phyloP scores from a whole-genome alignment of 2,329 filamentous ascomycete genomes.

The Huntiella decipiens region DNA sequence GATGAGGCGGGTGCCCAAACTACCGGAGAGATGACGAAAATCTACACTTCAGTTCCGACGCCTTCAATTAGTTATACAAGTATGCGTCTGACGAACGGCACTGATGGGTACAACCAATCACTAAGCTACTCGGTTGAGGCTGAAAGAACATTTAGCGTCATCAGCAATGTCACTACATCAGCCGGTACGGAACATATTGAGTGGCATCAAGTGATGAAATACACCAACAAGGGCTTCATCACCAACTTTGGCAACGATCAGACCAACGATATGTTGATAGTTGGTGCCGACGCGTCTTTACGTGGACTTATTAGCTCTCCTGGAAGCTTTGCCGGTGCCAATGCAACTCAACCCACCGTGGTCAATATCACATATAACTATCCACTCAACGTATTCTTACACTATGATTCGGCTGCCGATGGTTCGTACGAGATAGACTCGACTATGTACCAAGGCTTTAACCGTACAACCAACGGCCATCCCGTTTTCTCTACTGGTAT shows the following conservation, averaged over 20 bases:
- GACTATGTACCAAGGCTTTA: conserved; percentile 23
- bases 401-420: conserved; percentile 5
- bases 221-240: conserved; percentile 33
- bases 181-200: conserved; percentile 15
- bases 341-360: not conserved
- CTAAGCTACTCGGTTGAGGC: conserved; percentile 40
- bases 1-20: conserved; percentile 32
- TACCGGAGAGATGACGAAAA: conserved; percentile 21
- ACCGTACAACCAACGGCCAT: conserved; percentile 20
- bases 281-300: conserved; percentile 25
- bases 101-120: conserved; percentile 35
- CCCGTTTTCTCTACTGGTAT: conserved; percentile 38
- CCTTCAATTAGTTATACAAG: conserved; percentile 15
- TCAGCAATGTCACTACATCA: conserved; percentile 22
- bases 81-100: conserved; percentile 19
- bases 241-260: conserved; percentile 23
- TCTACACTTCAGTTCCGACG: conserved; percentile 10
- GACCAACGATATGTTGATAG: conserved; percentile 20
- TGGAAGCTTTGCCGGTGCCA: not conserved
- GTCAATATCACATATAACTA: conserved; percentile 24
- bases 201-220: conserved; percentile 40
- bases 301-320: conserved; percentile 7
- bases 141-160: conserved; percentile 33
- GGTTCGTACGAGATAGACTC: conserved; percentile 16
- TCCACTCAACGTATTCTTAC: conserved; percentile 22